Evolutionary conservation across 768 basidiomycete genomes (phyloP), one percentile per base, ranked within the genome.

Genomic region (Tulasnella sp.): DNA sequence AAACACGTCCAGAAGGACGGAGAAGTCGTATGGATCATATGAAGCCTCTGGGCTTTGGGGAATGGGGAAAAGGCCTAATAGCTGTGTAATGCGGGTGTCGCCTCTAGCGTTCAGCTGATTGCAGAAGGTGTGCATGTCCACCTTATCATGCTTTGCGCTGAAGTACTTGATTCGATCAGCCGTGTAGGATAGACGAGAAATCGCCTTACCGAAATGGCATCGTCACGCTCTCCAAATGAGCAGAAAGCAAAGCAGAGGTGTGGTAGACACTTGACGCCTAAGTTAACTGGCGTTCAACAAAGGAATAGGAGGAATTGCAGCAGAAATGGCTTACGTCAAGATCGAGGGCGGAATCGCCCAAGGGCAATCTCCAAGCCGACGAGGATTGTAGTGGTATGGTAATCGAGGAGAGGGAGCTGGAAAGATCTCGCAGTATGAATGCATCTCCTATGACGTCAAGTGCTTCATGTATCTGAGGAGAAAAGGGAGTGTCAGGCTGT

Each of bases 221-320:
- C 1, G 61, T 63, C 9, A 27, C 60, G 45, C 27, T 63, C 23
- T 63, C 61, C 10, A 63, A 1, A 24, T 63, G 61, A 4, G 49
- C 34, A 11, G 61, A 63, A 17, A 63, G 43, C 13, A 63, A n/a
- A 2, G 61, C 61, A 23, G 61, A 51, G 2, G 61, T 61, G 9
- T 63, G 61, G 27, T 60, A 63, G 15, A 51, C 32, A 27, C 34
- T 27, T 1, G 45, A 49, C 3, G 32, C 9, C 53, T 62, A 49
- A 7, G 41, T 23, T n/a, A 27, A 42, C 1, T 19, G n/a, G 17
- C 8, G n/a, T 24, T 4, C 23, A 7, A 9, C 26, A 13, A 29
- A 34, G 10, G 4, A 34, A 21, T 24, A 17, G 21, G 59, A 9
- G 27, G 23, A 43, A 24, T 19, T 19, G 19, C 26, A 21, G 24